phyloP scores from a whole-genome alignment of 2,329 filamentous ascomycete species.

The Colletotrichum chlorophyti region DNA sequence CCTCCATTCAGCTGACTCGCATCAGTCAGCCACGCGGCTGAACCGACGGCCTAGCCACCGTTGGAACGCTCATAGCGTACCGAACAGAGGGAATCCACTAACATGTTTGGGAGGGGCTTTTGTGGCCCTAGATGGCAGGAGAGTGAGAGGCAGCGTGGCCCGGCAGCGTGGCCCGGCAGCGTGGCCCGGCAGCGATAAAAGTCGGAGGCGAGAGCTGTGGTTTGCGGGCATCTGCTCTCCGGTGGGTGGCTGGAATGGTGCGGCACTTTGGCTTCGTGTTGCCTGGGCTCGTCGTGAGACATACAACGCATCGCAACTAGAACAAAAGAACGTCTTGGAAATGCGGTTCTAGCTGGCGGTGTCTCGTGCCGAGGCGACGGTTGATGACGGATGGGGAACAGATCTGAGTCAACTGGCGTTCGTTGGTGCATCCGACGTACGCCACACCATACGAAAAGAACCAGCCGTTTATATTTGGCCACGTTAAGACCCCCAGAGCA shows the following conservation, averaged over 20 bases:
- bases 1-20: constrained; percentile 2
- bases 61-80: constrained; percentile 11
- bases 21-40: constrained; percentile 5
- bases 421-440: constrained; percentile 14
- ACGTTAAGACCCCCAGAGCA: neutral
- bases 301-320: constrained; percentile 1
- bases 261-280: neutral
- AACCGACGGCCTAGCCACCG: neutral
- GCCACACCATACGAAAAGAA: constrained; percentile 7
- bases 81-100: neutral
- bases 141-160: too few species aligned
- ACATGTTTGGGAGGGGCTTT: neutral
- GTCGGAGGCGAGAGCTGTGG: too few species aligned
- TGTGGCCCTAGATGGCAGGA: neutral
- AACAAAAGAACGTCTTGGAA: neutral
- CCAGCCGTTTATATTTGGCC: neutral
- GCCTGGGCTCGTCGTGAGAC: neutral
- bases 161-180: too few species aligned
- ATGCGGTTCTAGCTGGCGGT: constrained; percentile 13
- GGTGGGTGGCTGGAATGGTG: neutral
- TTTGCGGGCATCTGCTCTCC: too few species aligned
- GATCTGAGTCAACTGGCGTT: constrained; percentile 25
- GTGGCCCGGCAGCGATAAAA: too few species aligned
- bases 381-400: constrained; percentile 9
- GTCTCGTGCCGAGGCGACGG: constrained; percentile 21